Evolutionary conservation across 78 protist species (phyloP), one percentile per base, ranked within the genome.

Genomic region (Diacronema lutheri): DNA sequence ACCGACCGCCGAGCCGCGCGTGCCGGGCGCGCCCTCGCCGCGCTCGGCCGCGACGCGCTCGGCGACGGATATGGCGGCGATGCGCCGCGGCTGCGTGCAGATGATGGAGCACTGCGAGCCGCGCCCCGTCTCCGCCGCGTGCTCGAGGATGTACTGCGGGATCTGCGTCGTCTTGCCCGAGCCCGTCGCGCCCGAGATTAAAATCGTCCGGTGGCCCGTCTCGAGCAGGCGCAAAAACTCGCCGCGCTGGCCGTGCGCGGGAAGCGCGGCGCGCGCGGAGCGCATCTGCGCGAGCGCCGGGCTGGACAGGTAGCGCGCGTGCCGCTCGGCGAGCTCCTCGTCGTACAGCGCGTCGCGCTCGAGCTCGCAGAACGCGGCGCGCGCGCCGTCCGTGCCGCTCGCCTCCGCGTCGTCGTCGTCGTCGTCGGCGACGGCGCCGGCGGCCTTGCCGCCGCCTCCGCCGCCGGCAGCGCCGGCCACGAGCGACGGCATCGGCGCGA

Each of bases 31-130:
- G 62, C 60, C 65, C 41, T 66, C 88, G 44, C 69, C 68, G 64
- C 97, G 80, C 83, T 96, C 97, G 13, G 35, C 81, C 21, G 95
- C 90, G 29, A 96, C 96, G 33, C 97, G 85, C 84, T 83, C 85
- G 25, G 98, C 95, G 10, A 96, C 89, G 38, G 92, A 57, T n/a
- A 91, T 84, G 2, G 97, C 97, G 12, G 97, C 88, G 21, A 95
- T 71, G 26, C 98, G 81, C n/a, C 98, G 83, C n/a, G 98, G 98
- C 89, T 96, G 98, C 41, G 76, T 68, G 55, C 76, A 68, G 19
- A 68, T 5, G 46, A 68, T 38, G n/a, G n/a, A 13, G 82, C 72
- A 50, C 55, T 4, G 14, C 20, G 37, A 16, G 13, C 33, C 33
- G 40, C 33, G 10, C 21, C 44, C 74, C 16, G 40, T 0, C 37